phyloP scores from a whole-genome alignment of 2,329 filamentous ascomycete genomes.

The Fusarium tjaetaba region DNA sequence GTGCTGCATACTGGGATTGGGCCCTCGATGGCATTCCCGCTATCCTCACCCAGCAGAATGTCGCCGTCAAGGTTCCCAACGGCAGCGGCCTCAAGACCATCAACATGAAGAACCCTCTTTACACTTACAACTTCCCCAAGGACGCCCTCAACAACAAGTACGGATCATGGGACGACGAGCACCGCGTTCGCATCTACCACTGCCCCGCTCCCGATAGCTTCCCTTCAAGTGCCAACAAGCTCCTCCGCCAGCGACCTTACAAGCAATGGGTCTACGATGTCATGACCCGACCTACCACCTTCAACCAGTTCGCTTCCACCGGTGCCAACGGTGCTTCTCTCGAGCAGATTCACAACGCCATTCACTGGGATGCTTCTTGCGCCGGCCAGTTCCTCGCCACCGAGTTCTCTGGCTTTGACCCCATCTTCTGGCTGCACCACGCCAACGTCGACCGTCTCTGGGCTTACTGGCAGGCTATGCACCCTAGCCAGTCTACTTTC shows the following conservation, averaged over 20 bases:
- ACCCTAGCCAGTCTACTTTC: slow-evolving; percentile 50
- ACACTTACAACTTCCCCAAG: slow-evolving; percentile 60
- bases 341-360: slow-evolving; percentile 55
- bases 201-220: slow-evolving; percentile 53
- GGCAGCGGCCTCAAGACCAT: slow-evolving; percentile 45
- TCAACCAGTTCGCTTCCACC: slow-evolving; percentile 49
- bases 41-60: slow-evolving; percentile 48
- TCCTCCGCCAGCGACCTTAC: slow-evolving; percentile 48
- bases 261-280: slow-evolving; percentile 55
- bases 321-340: slow-evolving; percentile 52
- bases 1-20: slow-evolving; percentile 67
- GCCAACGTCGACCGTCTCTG: slow-evolving; percentile 72
- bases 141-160: slow-evolving; percentile 51
- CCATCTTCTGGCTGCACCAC: slow-evolving; percentile 61
- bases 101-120: slow-evolving; percentile 62
- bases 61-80: slow-evolving; percentile 55
- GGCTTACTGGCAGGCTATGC: slow-evolving; percentile 62
- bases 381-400: slow-evolving; percentile 54
- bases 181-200: slow-evolving; percentile 52
- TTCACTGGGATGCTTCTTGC: slow-evolving; percentile 55
- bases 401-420: slow-evolving; percentile 57
- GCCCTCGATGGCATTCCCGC: slow-evolving; percentile 55
- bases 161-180: slow-evolving; percentile 46
- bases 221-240: slow-evolving; percentile 51
- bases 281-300: slow-evolving; percentile 51